Evolutionary conservation across 805 yeast genomes (phyloP).

Genomic region (Metschnikowia proteae): DNA sequence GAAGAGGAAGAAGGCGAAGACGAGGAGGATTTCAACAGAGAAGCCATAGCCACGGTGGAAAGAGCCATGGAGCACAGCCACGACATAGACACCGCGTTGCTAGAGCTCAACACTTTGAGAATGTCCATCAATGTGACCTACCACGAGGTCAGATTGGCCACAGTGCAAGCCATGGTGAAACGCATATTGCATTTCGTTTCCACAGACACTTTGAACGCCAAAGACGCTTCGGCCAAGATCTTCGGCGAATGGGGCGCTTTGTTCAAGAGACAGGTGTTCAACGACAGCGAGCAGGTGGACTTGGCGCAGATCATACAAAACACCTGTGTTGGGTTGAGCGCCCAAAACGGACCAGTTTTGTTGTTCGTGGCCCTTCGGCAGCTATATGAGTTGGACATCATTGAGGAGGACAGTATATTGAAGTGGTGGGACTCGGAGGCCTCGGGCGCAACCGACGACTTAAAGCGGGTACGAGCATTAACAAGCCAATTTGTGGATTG

Average conservation of each 20-base stretch:
- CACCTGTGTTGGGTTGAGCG: conserved; percentile 32
- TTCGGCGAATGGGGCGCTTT: conserved; percentile 79
- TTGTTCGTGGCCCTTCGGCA: conserved; percentile 51
- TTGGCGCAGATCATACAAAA: conserved; percentile 51
- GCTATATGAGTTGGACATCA: conserved; percentile 76
- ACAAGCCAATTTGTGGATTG: conserved; percentile 79
- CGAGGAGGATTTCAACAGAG: conserved; percentile 77
- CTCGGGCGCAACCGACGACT: conserved; percentile 36
- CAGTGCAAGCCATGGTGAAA: conserved; percentile 64
- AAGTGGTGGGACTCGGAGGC: conserved; percentile 69
- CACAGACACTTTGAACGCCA: conserved; percentile 71
- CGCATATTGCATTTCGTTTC: conserved; percentile 70
- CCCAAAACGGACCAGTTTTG: conserved; percentile 46
- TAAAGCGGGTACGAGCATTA: conserved; percentile 48
- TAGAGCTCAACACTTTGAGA: conserved; percentile 89
- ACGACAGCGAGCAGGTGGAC: conserved; percentile 71
- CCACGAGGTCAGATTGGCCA: conserved; percentile 85
- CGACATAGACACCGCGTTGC: conserved; percentile 85
- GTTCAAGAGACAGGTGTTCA: conserved; percentile 82
- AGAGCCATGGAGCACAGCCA: conserved; percentile 92
- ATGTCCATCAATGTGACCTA: conserved; percentile 97
- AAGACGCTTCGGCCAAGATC: conserved; percentile 72
- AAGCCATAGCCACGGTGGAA: conserved; percentile 91
- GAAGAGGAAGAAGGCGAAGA: conserved; percentile 30
- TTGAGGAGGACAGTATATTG: conserved; percentile 76